Evolutionary conservation across 2,329 filamentous ascomycete species (phyloP).

Genomic region (Paracoccidioides lutzii): DNA sequence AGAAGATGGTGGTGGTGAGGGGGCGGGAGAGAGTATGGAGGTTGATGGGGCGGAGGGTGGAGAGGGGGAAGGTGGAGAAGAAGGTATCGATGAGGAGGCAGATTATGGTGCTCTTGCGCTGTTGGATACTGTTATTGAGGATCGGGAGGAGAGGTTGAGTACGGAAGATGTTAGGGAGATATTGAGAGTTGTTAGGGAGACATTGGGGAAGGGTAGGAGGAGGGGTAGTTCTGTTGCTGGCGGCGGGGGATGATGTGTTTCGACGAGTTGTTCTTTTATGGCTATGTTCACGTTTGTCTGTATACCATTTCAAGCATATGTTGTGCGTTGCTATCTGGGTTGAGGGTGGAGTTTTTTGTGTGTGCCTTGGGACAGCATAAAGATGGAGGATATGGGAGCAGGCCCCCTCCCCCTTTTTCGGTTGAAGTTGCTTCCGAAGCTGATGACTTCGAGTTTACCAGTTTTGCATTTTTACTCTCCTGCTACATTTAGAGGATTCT

Average conservation of each 20-base stretch:
- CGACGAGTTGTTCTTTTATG: not conserved
- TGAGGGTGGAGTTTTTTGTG: not conserved
- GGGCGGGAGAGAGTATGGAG: conserved; percentile 11
- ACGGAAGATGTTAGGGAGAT: conserved; percentile 26
- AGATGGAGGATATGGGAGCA: no score
- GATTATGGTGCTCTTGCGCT: conserved; percentile 24
- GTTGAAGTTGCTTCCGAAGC: no score
- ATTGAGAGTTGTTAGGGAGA: conserved; percentile 24
- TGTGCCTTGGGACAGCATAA: not conserved
- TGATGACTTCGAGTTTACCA: no score
- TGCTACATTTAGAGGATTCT: no score
- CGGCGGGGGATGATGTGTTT: not conserved
- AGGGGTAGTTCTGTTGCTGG: not conserved
- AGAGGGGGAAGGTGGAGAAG: conserved; percentile 1
- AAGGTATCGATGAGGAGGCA: conserved; percentile 13
- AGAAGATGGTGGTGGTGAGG: conserved; percentile 10
- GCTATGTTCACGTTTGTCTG: not conserved
- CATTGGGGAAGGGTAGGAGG: conserved; percentile 15
- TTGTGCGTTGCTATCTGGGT: not conserved
- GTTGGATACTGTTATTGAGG: conserved; percentile 31
- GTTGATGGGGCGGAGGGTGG: conserved; percentile 11
- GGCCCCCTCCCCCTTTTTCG: no score
- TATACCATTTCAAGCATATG: not conserved
- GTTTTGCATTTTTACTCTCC: no score
- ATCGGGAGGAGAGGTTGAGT: conserved; percentile 28